Percentiles rank a stretch among this genome's conserved stretches.
These are phyloP conservation scores for Paecilomyces formosus DNA, from an alignment of 2,329 filamentous ascomycete species.

Conservation along the genomic window DNA sequence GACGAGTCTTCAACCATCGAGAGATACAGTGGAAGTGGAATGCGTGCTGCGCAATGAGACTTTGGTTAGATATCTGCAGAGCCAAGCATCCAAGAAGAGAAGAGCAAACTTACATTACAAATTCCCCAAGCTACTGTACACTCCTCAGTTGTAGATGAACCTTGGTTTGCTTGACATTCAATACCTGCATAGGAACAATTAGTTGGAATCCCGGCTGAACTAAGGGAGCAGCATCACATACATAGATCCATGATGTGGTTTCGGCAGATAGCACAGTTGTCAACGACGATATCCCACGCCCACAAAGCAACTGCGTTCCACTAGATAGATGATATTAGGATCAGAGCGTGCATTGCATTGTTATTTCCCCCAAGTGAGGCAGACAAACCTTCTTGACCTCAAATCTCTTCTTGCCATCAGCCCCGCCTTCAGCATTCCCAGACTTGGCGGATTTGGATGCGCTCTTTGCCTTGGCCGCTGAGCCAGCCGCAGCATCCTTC, in stretches of 20 bases:
- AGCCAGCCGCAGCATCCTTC: slow-evolving; percentile 66
- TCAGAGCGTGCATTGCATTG: slow-evolving; percentile 4
- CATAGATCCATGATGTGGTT: slow-evolving; percentile 99
- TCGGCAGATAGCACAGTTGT: slow-evolving; percentile 98
- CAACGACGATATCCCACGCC: slow-evolving; percentile 99
- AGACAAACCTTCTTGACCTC: slow-evolving; percentile 89
- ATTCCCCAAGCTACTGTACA: slow-evolving; percentile 99
- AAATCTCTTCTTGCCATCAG: slow-evolving; percentile 83
- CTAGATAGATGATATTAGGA: slow-evolving; percentile 41
- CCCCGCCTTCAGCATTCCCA: slow-evolving; percentile 40
- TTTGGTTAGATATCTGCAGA: slow-evolving; percentile 1
- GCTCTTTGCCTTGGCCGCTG: slow-evolving; percentile 46
- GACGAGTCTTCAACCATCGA: slow-evolving; percentile 96
- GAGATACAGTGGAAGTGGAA: slow-evolving; percentile 99
- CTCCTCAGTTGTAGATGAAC: slow-evolving; percentile 92
- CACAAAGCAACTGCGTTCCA: slow-evolving; percentile 98
- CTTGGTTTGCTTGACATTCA: slow-evolving; percentile 97
- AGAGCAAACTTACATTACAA: slow-evolving; percentile 69
- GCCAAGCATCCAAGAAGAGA: neutral
- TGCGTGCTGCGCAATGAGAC: slow-evolving; percentile 60
- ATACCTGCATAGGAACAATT: slow-evolving; percentile 55
- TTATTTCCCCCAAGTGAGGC: neutral
- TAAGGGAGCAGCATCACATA: slow-evolving; percentile 35
- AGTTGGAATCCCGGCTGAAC: neutral
- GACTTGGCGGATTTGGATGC: slow-evolving; percentile 50